Conservation (phyloP, 306 rosid genomes). For the Mimosa bimucronata region DNA sequence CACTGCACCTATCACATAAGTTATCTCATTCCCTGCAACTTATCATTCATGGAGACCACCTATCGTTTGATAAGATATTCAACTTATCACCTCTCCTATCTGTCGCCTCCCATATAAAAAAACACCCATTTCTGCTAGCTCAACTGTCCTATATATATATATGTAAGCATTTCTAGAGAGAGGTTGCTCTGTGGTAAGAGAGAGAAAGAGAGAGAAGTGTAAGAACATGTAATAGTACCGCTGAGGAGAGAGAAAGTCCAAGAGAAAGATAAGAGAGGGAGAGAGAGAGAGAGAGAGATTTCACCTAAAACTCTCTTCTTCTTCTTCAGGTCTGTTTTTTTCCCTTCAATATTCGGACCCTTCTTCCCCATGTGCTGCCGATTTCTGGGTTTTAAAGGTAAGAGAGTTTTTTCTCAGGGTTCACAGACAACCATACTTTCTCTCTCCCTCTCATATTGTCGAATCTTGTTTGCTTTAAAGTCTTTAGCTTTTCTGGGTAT, state of each 20-base stretch:
- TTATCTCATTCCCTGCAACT: rapidly evolving
- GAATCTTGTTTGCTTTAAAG: slow-evolving; percentile 58
- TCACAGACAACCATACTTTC: slow-evolving; percentile 18
- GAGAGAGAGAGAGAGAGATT: slow-evolving; percentile 40
- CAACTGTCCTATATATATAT: slow-evolving; percentile 41
- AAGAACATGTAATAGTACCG: slow-evolving; percentile 48
- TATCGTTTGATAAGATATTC: rapidly evolving
- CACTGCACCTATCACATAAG: slow-evolving; percentile 36
- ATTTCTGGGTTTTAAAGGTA: slow-evolving; percentile 63
- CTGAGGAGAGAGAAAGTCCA: slow-evolving; percentile 36
- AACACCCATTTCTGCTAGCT: slow-evolving; percentile 66
- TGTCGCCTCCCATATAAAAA: slow-evolving; percentile 66
- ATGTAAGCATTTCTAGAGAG: slow-evolving; percentile 53
- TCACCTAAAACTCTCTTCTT: slow-evolving; percentile 43
- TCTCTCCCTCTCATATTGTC: slow-evolving; percentile 39
- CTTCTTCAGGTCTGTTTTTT: slow-evolving; percentile 33
- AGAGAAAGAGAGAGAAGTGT: slow-evolving; percentile 33
- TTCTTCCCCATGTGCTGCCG: slow-evolving; percentile 41
- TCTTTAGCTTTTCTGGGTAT: slow-evolving; percentile 44
- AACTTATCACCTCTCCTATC: slow-evolving; percentile 45
- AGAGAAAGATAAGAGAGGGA: neutral
- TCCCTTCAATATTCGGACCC: slow-evolving; percentile 32
- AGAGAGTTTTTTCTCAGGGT: slow-evolving; percentile 42
- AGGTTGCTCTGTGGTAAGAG: slow-evolving; percentile 32
- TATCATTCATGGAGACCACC: neutral